Percentiles rank a stretch among this genome's conserved stretches.
phyloP scores from a whole-genome alignment of 2,329 filamentous ascomycete genomes.

The Alternaria sp. region DNA sequence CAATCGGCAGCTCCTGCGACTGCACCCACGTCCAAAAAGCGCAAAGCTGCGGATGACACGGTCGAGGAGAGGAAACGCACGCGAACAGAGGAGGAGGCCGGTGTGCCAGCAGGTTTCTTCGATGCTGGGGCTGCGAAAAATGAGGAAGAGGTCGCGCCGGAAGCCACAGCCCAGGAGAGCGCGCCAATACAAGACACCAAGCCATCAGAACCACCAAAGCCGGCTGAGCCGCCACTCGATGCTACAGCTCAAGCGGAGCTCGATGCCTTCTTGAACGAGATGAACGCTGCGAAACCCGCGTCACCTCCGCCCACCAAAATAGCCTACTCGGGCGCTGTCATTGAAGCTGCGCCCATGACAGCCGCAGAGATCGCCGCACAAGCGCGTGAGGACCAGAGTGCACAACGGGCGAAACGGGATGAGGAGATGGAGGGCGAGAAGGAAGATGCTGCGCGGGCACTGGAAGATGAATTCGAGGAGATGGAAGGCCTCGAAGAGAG shows the following conservation, averaged over 20 bases:
- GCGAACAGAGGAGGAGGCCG: slow-evolving; percentile 42
- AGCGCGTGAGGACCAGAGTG: slow-evolving; percentile 55
- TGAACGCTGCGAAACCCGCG: slow-evolving; percentile 79
- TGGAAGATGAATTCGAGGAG: slow-evolving; percentile 61
- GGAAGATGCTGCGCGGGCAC: slow-evolving; percentile 56
- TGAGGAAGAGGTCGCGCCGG: slow-evolving; percentile 14
- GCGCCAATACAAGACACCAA: slow-evolving; percentile 11
- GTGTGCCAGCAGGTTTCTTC: slow-evolving; percentile 50
- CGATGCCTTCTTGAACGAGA: slow-evolving; percentile 62
- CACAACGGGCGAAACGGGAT: slow-evolving; percentile 54
- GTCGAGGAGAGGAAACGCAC: slow-evolving; percentile 45
- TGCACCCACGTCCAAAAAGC: slow-evolving; percentile 45
- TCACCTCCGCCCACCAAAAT: slow-evolving; percentile 78
- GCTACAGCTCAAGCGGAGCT: slow-evolving; percentile 53
- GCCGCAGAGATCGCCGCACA: slow-evolving; percentile 58
- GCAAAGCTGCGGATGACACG: slow-evolving; percentile 45
- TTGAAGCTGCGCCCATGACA: slow-evolving; percentile 58
- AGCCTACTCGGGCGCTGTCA: slow-evolving; percentile 50
- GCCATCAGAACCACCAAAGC: slow-evolving; percentile 16
- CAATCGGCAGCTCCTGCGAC: slow-evolving; percentile 41
- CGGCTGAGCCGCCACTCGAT: slow-evolving; percentile 23
- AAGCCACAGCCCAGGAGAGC: slow-evolving; percentile 5
- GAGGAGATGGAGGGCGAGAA: slow-evolving; percentile 59
- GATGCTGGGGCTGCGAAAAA: slow-evolving; percentile 33
- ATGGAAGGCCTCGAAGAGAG: slow-evolving; percentile 60